Base-by-base conservation (phyloP, 352 stramenopile genomes). In the Phytophthora meadii region DNA sequence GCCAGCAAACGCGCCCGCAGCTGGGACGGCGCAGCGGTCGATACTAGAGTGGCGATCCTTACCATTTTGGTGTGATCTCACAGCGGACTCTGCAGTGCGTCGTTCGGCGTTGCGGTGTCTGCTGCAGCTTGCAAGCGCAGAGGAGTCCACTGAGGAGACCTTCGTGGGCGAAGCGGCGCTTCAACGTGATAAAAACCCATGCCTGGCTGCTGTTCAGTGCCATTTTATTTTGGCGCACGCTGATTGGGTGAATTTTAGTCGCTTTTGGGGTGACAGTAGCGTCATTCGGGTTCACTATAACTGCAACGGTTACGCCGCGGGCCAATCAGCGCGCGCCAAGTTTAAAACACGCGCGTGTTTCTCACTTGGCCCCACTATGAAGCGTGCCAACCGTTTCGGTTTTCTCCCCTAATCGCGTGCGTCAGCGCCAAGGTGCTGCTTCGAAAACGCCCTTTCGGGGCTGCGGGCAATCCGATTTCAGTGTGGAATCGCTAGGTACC, bases 341-440 rank as follows among this genome's bases (percentile, higher is more conserved):
- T 48, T 60, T 64, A 66, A 67, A 75, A 67, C 55, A 53, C 57
- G 57, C 22, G 54, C 34, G 30, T 48, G 34, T 62, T 62, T 46
- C 47, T 44, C 32, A 27, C 51, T 63, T 68, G 41, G 11, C 17
- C 25, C 39, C 24, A 59, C 34, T 68, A 60, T 68, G 34, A 28
- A 12, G n/a, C 34, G 24, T 19, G 34, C 62, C 34, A 30, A 53
- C 56, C 39, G 65, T 69, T 73, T 52, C 59, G 19, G 3, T 40
- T 6, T 68, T 57, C 32, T 54, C 40, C 57, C 50, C 51, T 68
- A 71, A 10, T 14, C 48, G 32, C 55, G 40, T 63, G 51, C 58
- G 57, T 72, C 57, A 72, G 63, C 45, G 37, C 45, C 30, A 64
- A 19, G 22, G 15, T 47, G 61, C 46, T 54, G 51, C 60, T 68